A percentile compares a stretch with the other conserved stretches of the same genome.
Evolutionary conservation across 371 early-diverging fungal species (phyloP).

Genomic region (Mortierella sp.): DNA sequence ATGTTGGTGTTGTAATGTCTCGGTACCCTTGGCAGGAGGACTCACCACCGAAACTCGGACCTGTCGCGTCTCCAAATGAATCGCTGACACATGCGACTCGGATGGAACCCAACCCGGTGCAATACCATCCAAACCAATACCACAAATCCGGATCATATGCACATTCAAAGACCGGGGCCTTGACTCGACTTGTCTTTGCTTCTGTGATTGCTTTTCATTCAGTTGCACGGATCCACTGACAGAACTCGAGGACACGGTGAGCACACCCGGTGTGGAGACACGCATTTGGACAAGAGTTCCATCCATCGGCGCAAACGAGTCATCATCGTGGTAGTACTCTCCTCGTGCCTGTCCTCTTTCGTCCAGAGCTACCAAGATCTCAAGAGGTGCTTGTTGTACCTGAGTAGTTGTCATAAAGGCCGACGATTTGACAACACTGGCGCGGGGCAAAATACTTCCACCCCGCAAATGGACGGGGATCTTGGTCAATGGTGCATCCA

Average conservation of each 20-base stretch:
- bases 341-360: constrained; percentile 53
- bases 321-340: constrained; percentile 63
- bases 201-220: background rate
- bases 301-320: constrained; percentile 31
- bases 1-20: constrained; percentile 17
- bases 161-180: constrained; percentile 7
- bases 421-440: constrained; percentile 24
- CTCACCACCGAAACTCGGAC: constrained; percentile 24
- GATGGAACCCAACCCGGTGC: constrained; percentile 2
- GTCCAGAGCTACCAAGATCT: constrained; percentile 60
- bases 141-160: constrained; percentile 20
- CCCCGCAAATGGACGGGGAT: constrained; percentile 63
- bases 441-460: constrained; percentile 56
- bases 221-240: background rate
- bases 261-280: constrained; percentile 12
- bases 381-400: constrained; percentile 45
- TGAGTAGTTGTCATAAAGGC: constrained; percentile 47
- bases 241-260: constrained; percentile 9
- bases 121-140: constrained; percentile 12
- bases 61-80: constrained; percentile 18
- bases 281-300: constrained; percentile 21
- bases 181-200: background rate
- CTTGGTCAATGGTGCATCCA: constrained; percentile 58
- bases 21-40: background rate
- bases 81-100: background rate